Evolutionary conservation across 208 protist genomes (phyloP).

Genomic region (Crithidia brevicula): DNA sequence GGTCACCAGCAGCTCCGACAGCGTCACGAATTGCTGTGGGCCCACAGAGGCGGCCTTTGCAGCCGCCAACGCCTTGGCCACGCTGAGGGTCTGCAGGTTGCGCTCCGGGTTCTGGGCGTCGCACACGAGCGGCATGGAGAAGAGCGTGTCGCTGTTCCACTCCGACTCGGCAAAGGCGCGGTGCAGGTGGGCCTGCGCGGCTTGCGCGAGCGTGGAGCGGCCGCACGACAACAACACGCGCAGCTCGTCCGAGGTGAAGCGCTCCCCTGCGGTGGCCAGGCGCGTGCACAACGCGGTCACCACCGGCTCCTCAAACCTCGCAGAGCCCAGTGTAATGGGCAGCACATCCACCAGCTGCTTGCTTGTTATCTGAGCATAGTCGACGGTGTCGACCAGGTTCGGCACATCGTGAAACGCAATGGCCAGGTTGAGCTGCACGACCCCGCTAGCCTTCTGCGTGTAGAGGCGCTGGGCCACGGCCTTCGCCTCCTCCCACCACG

Average conservation of each 20-base stretch:
- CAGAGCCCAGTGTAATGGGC: conserved; percentile 40
- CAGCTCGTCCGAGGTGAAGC: conserved; percentile 76
- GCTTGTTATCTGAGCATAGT: conserved; percentile 63
- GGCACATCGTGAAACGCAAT: conserved; percentile 77
- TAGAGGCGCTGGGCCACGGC: conserved; percentile 65
- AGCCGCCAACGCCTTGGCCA: conserved; percentile 61
- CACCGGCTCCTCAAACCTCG: conserved; percentile 43
- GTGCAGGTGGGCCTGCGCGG: conserved; percentile 53
- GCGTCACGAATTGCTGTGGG: conserved; percentile 73
- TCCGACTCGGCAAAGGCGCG: conserved; percentile 59
- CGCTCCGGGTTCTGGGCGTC: conserved; percentile 28
- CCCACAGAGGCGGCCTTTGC: conserved; percentile 62
- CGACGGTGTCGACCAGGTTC: conserved; percentile 41
- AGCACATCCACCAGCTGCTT: conserved; percentile 77
- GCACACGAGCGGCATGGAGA: conserved; percentile 59
- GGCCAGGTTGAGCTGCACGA: conserved; percentile 63
- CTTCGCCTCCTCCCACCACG: conserved; percentile 79
- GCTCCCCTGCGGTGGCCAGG: conserved; percentile 40
- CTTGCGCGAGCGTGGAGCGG: conserved; percentile 42
- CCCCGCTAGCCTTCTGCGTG: conserved; percentile 26
- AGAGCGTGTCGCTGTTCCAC: conserved; percentile 79
- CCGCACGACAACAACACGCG: conserved; percentile 52
- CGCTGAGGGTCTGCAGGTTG: conserved; percentile 18
- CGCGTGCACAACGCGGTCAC: conserved; percentile 48
- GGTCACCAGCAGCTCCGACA: conserved; percentile 63